phyloP scores from a whole-genome alignment of 2,329 filamentous ascomycete genomes.

The Alternaria brassicicola region DNA sequence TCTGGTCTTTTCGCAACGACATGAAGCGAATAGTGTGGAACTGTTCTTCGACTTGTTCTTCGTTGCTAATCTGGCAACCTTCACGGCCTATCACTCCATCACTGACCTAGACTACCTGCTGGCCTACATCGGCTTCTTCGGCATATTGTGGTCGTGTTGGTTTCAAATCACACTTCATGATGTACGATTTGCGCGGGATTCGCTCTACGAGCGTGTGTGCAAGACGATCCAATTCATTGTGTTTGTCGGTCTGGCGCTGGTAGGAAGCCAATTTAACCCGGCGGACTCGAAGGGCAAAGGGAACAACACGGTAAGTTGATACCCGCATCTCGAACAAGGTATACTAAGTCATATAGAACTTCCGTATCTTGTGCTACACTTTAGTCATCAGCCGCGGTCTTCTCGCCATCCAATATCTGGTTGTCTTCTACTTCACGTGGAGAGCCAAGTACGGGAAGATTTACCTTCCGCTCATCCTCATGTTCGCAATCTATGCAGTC shows the following conservation, averaged over 20 bases:
- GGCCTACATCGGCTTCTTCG: conserved; percentile 49
- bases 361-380: conserved; percentile 45
- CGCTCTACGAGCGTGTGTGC: conserved; percentile 47
- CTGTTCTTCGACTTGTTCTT: conserved; percentile 46
- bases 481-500: conserved; percentile 36
- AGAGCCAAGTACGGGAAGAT: conserved; percentile 40
- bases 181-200: conserved; percentile 49
- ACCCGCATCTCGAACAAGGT: rapidly evolving
- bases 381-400: conserved; percentile 44
- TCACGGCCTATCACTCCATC: conserved; percentile 49
- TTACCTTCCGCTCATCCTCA: conserved; percentile 42
- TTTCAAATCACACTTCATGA: conserved; percentile 50
- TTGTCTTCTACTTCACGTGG: conserved; percentile 43
- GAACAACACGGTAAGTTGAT: conserved; percentile 36
- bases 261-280: conserved; percentile 46
- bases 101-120: conserved; percentile 42
- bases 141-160: conserved; percentile 48
- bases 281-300: conserved; percentile 23
- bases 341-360: conserved; percentile 34
- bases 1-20: conserved; percentile 47
- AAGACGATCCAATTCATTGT: conserved; percentile 47
- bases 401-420: conserved; percentile 41
- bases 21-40: conserved; percentile 49
- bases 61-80: conserved; percentile 48
- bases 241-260: conserved; percentile 47